Evolutionary conservation across 306 rosid genomes (phyloP).

Genomic region (Senna tora): DNA sequence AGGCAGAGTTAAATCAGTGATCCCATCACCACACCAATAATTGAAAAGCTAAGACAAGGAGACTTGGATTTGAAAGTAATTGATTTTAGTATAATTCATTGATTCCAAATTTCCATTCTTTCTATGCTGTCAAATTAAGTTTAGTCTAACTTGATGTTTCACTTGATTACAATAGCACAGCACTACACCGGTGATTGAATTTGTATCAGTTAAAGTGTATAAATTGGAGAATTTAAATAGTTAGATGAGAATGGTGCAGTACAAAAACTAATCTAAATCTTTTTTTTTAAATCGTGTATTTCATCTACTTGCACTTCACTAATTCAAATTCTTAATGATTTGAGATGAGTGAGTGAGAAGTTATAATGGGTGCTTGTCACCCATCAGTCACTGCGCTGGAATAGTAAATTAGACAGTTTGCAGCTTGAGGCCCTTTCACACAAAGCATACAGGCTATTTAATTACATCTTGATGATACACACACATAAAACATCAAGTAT

Average conservation of each 20-base stretch:
- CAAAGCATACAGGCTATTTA: constrained; percentile 14
- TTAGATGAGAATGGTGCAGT: too few relatives aligned
- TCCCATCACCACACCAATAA: constrained; percentile 48
- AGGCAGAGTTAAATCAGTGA: constrained; percentile 34
- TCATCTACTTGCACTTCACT: too few relatives aligned
- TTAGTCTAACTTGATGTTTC: constrained; percentile 28
- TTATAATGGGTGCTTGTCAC: constrained; percentile 16
- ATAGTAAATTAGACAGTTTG: constrained; percentile 13
- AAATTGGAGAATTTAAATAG: too few relatives aligned
- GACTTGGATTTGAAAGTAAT: constrained; percentile 1
- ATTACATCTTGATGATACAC: constrained; percentile 3
- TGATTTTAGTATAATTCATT: constrained; percentile 12
- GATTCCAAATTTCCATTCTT: constrained; percentile 10
- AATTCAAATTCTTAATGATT: too few relatives aligned
- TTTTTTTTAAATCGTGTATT: too few relatives aligned
- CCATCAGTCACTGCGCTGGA: constrained; percentile 25
- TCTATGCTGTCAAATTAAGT: constrained; percentile 21
- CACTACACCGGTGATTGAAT: too few relatives aligned
- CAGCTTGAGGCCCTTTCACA: not conserved
- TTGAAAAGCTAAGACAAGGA: constrained; percentile 24
- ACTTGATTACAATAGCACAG: not conserved
- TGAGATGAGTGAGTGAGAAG: constrained; percentile 26
- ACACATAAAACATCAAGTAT: too few relatives aligned
- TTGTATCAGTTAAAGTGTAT: too few relatives aligned
- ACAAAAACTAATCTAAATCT: too few relatives aligned